Evolutionary conservation across 805 yeast species (phyloP), one percentile per base, ranked within the genome.

Genomic region (Zygoascus tannicola): DNA sequence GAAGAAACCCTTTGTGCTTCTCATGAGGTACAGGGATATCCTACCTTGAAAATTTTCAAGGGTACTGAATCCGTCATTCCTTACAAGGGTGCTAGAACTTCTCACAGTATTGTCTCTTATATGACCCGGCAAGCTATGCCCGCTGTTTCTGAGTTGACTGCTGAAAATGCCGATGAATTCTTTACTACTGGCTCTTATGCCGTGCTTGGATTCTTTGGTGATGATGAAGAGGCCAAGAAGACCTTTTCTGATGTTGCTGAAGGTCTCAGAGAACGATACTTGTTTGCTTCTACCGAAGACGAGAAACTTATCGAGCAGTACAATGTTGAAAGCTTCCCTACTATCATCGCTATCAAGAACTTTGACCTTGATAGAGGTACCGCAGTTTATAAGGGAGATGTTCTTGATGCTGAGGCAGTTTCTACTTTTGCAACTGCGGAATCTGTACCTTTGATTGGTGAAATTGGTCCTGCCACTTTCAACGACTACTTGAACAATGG

Each of bases 111-210:
- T 54, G 76, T 78, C 40, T 71, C 74, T 38, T 85, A 75, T 67
- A 81, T 92, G 95, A 59, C 76, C 52, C 81, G 85, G 67, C 85
- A 83, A 66, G 68, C 94, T 14, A 69, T 78, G 51, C 97, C 98
- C 32, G 75, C 88, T 14, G 85, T 84, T 28, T 64, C 71, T 16
- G 70, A 68, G 8, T 63, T 75, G 39, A 70, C 69, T 20, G 65
- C 68, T 22, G 71, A 68, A 21, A 75, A 68, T 22, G 67, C 87
- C 44, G 71, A 71, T 23, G 73, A 67, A 30, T 64, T 76, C 57
- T 64, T 64, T 38, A 71, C 68, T 41, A 65, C 70, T 50, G 54
- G 61, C 28, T 54, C 57, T 7, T 60, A 60, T 33, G 61, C 69
- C 22, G 58, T 67, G n/a, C 75, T 75, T 41, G 75, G 78, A 44